phyloP scores from a whole-genome alignment of 2,329 filamentous ascomycete species.

The Trichophaea hybrida region DNA sequence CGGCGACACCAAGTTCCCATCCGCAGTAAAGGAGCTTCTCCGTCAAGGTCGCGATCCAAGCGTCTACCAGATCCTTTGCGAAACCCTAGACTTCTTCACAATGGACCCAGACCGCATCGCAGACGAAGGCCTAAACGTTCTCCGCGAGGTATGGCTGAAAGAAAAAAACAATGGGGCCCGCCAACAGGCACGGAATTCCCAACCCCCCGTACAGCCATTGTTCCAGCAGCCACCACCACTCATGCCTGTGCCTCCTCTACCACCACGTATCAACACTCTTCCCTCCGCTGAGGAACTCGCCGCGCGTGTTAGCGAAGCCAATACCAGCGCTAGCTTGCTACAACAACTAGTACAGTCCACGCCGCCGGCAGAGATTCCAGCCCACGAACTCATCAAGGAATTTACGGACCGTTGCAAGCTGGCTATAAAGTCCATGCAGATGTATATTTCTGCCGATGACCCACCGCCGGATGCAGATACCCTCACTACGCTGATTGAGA shows the following conservation, averaged over 20 bases:
- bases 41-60: slow-evolving; percentile 55
- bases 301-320: slow-evolving; percentile 74
- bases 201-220: neutral
- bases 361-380: slow-evolving; percentile 55
- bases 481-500: slow-evolving; percentile 83
- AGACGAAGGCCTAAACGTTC: slow-evolving; percentile 52
- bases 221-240: neutral
- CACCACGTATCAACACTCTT: slow-evolving; percentile 2
- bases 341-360: slow-evolving; percentile 82
- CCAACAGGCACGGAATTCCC: neutral
- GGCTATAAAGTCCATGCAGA: slow-evolving; percentile 67
- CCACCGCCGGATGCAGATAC: slow-evolving; percentile 72
- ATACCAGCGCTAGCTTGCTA: slow-evolving; percentile 81
- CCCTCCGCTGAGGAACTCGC: slow-evolving; percentile 65
- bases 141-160: slow-evolving; percentile 24
- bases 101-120: slow-evolving; percentile 43
- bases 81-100: slow-evolving; percentile 70
- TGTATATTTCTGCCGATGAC: slow-evolving; percentile 66
- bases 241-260: neutral
- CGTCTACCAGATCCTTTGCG: slow-evolving; percentile 72
- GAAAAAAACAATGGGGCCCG: slow-evolving; percentile 18
- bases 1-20: slow-evolving; percentile 62
- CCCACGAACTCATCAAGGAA: slow-evolving; percentile 81
- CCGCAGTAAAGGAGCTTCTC: slow-evolving; percentile 60
- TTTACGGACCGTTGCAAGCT: slow-evolving; percentile 75